Evolutionary conservation across 2,329 filamentous ascomycete genomes (phyloP).

Genomic region (Anthostomella pinea): DNA sequence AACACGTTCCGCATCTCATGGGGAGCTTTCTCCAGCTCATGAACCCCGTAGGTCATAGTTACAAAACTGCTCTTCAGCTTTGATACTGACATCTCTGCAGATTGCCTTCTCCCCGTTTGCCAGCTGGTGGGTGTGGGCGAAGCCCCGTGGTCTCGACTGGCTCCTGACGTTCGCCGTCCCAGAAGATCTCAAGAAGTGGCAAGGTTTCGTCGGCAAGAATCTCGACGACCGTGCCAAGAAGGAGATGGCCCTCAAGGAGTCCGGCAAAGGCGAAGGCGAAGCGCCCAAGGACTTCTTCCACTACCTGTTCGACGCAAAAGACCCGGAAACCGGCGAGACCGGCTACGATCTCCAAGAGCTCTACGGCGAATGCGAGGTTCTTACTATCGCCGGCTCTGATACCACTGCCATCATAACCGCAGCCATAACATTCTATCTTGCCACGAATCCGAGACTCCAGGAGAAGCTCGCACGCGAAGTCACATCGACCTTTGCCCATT

Average conservation of each 20-base stretch:
- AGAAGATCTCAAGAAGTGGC: neutral
- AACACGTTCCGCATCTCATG: neutral
- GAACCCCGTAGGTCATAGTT: neutral
- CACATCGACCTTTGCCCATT: neutral
- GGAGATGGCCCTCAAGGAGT: neutral
- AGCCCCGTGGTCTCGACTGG: neutral
- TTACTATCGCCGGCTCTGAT: neutral
- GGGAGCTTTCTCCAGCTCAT: neutral
- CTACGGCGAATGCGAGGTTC: neutral
- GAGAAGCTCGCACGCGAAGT: neutral
- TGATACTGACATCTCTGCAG: neutral
- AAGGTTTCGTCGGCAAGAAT: neutral
- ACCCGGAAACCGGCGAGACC: neutral
- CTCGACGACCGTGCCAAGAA: neutral
- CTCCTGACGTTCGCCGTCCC: neutral
- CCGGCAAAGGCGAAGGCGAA: no score
- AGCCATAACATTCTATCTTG: neutral
- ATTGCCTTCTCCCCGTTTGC: neutral
- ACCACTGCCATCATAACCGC: neutral
- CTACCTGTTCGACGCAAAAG: neutral
- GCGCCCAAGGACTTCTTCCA: constrained; percentile 1
- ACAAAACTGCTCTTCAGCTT: neutral
- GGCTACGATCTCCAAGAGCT: neutral
- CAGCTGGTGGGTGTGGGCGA: neutral
- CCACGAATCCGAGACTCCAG: neutral